Conservation (phyloP, 257 asterid species). For the Leonotis leonurus region DNA sequence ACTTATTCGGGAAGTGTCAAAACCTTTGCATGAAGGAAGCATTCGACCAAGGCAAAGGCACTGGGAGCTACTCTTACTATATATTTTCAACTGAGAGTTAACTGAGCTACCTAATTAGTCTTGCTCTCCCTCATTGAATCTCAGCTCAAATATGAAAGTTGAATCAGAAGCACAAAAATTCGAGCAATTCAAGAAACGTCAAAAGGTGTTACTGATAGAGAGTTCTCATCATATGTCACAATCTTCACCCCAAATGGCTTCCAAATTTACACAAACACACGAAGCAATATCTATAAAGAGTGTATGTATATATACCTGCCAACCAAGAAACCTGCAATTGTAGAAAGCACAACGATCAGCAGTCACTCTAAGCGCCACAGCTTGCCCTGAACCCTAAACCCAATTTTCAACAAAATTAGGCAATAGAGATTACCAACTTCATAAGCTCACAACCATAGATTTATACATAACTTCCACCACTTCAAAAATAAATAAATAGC, state of each 20-base stretch:
- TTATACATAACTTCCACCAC: too few relatives aligned
- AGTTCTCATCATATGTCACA: neutral
- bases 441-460: too few relatives aligned
- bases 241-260: neutral
- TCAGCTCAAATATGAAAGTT: too few relatives aligned
- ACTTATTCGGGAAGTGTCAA: neutral
- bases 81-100: neutral
- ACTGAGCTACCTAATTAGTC: too few relatives aligned
- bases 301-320: constrained; percentile 43
- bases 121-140: too few relatives aligned
- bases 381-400: constrained; percentile 86
- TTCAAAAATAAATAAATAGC: too few relatives aligned
- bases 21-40: neutral
- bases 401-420: neutral
- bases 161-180: neutral
- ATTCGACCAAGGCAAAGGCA: neutral
- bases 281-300: neutral
- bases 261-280: neutral
- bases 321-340: constrained; percentile 89
- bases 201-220: neutral
- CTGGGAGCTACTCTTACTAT: neutral
- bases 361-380: constrained; percentile 88
- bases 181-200: neutral
- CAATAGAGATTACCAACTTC: too few relatives aligned
- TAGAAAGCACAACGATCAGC: constrained; percentile 92